Conservation (phyloP, 2,329 filamentous ascomycete genomes). For the Colletotrichum cuscutae region DNA sequence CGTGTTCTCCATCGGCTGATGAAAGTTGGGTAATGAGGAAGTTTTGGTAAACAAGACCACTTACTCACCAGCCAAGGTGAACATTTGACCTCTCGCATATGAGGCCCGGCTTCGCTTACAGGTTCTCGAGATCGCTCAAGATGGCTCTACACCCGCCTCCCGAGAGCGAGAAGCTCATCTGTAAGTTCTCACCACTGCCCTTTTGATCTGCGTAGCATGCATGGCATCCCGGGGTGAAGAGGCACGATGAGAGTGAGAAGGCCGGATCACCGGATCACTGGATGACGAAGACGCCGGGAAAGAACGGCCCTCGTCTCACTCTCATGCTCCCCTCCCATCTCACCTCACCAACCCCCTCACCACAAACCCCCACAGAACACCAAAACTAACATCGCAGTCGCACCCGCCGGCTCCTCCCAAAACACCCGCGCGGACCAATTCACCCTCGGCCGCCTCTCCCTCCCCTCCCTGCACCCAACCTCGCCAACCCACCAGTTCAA, state of each 20-base stretch:
- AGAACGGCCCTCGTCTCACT: too few relatives aligned
- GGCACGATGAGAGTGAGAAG: not conserved
- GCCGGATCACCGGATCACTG: too few relatives aligned
- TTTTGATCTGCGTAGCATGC: not conserved
- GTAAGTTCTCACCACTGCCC: slow-evolving; percentile 45
- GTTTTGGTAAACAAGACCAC: not conserved
- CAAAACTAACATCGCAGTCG: slow-evolving; percentile 56
- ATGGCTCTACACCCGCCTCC: slow-evolving; percentile 58
- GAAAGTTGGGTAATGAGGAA: not conserved
- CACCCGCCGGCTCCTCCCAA: slow-evolving; percentile 68
- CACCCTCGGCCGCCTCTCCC: slow-evolving; percentile 69
- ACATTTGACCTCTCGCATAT: not conserved
- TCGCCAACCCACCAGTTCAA: slow-evolving; percentile 88
- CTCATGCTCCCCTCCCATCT: too few relatives aligned
- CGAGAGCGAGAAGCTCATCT: slow-evolving; percentile 58
- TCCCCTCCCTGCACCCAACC: slow-evolving; percentile 66
- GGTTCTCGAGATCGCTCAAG: slow-evolving; percentile 38
- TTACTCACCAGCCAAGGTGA: not conserved
- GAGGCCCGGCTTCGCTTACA: slow-evolving; percentile 20
- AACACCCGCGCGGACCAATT: slow-evolving; percentile 81
- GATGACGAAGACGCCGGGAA: too few relatives aligned
- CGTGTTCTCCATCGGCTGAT: not conserved
- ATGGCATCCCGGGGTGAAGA: not conserved
- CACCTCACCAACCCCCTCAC: too few relatives aligned
- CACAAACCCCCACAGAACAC: not conserved